Evolutionary conservation across 1,139 yeast genomes (phyloP), one percentile per base, ranked within the genome.

Genomic region (Saccharomyces hybrid): DNA sequence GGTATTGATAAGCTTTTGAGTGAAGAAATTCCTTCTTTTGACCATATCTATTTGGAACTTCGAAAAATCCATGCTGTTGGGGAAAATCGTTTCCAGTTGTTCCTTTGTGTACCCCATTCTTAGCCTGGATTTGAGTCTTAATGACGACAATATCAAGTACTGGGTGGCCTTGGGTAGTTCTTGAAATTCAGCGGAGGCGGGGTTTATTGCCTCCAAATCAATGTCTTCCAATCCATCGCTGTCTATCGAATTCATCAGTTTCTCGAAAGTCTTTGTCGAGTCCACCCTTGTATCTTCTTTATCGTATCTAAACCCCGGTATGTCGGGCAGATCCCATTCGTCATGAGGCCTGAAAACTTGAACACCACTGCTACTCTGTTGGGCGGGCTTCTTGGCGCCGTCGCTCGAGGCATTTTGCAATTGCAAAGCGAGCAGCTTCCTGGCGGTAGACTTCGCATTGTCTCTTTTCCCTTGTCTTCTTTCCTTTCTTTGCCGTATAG

Each of bases 31-130:
- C 59, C 99, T 77, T 69, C 89, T 89, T 60, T 89, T 88, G 1
- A 95, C 98, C 78, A 93, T 88, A 62, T 88, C 84, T 58, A 95
- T 88, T 69, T 95, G 99, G 69, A 95, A 95, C 64, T 80, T 84
- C 19, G 97, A 90, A 65, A 95, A 95, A 57, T 90, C 97, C 82
- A 88, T 79, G 54, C 90, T 81, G 64, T 88, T 78, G 0, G 97
- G 95, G 63, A 93, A 95, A 57, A 89, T 73, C 3, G 79, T 75
- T 60, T 88, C 88, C 29, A 95, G 73, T 65, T 95, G 97, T 16
- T 88, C 91, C 57, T 89, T 88, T 0, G 91, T 78, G 66, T 86
- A 89, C 0, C 99, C 99, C 96, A 95, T 86, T 73, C 99, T 83
- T 68, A 95, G 78, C 54, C 99, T 75, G 0, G 98, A 91, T 58